Base-by-base conservation (phyloP, 495 filamentous ascomycete species). In the Penicillium verhagenii region DNA sequence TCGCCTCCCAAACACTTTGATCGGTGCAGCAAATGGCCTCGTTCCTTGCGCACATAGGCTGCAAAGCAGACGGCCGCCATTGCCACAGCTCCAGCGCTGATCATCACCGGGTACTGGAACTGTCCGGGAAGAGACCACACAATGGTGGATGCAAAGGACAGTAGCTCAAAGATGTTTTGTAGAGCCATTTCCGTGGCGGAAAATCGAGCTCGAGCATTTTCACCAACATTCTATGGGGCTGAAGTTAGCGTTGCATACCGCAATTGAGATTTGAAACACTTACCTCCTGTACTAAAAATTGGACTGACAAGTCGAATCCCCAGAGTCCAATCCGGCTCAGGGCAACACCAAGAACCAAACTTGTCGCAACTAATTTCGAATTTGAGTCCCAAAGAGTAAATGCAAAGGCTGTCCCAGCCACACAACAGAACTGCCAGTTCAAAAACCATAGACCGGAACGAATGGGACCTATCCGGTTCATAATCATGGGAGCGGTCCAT, bases 151-250 rank as follows among this genome's bases (percentile, higher is more conserved):
- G 75, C 76, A 54, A 76, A 89, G 0, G 86, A 82, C 1, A 81
- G 54, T 33, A 89, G 71, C 62, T 91, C 87, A 55, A 88, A 89
- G 5, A 79, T 42, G 56, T 84, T 90, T 65, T 90, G 86, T 8
- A 80, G 71, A 0, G 84, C 72, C 24, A 78, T 70, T 61, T 91
- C 87, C 6, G 79, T 74, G 0, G 83, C 60, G 0, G 87, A 89
- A 60, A 91, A 89, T 0, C 72, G 56, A 4, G 82, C 86, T 19
- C 86, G 76, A 2, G 65, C 52, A 8, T 69, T 28, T 67, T 68
- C 56, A 23, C 82, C 66, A 10, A 86, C 74, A 50, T 79, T 77
- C 80, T 81, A 45, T 44, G 19, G 37, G 1, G 33, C 40, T 46
- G 26, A 45, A 25, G 49, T 25, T 4, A 29, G 29, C 25, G 29